Evolutionary conservation across 1,284 basidiomycete species (phyloP), one percentile per base, ranked within the genome.

Genomic region (Ceratobasidium sp.): DNA sequence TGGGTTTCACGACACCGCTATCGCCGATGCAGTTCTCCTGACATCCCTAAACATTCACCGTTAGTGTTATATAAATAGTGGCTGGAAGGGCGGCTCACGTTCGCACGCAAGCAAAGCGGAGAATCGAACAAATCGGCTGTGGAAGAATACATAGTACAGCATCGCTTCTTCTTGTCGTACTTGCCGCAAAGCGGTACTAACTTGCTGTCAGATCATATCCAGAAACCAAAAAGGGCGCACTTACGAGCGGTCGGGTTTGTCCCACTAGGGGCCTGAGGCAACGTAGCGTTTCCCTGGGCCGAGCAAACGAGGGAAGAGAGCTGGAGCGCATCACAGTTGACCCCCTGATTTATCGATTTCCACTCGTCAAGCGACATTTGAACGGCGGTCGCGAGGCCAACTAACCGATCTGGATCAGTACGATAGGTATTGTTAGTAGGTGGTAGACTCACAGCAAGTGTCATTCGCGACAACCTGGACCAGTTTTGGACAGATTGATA

Each of bases 1-100:
- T 61, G 16, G 58, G 37, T 43, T 61, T 61, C n/a, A 61, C 58
- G 34, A 61, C 58, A 13, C 58, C 58, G 16, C 58, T 61, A 39
- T 61, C 58, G 19, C 58, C 58, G 11, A 61, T 61, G 13, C 58
- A 61, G 16, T 61, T 61, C 11, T 61, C 58, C 24, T 61, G 58
- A 19, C 58, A 61, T 13, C 58, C 58, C 56, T 58, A 14, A 7
- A 34, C 31, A 22, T 16, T 31, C 1, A 31, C 22, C 22, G 48
- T 49, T 49, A 49, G 22, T 2, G 3, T 16, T 2, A 5, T 49
- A 5, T 4, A 2, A 49, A 49, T 11, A n/a, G 48, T 13, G 48
- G 16, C 48, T 19, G 22, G 16, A 34, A 49, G 16, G 11, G 11
- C 48, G 48, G 41, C 58, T 61, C 5, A 41, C 58, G 24, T 61